Conservation (phyloP, 768 basidiomycete genomes). For the Lactarius sp. region DNA sequence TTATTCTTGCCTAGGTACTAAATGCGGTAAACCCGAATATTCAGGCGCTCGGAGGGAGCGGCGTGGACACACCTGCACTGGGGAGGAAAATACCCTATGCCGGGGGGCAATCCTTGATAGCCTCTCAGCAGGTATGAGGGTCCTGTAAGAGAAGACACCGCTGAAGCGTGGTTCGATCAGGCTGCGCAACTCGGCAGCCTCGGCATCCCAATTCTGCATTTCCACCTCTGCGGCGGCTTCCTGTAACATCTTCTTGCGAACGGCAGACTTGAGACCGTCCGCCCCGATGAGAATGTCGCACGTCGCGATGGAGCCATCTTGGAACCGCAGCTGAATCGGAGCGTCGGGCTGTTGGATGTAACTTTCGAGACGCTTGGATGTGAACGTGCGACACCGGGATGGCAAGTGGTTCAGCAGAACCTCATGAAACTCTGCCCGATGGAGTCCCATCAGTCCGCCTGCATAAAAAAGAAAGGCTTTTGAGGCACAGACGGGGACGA, state of each 20-base stretch:
- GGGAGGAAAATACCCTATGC: conserved; percentile 44
- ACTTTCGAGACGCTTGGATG: conserved; percentile 54
- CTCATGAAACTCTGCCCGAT: conserved; percentile 63
- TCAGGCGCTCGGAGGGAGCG: background rate
- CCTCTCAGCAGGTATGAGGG: conserved; percentile 50
- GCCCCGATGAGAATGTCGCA: conserved; percentile 68
- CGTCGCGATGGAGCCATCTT: conserved; percentile 52
- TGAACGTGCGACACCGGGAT: conserved; percentile 42
- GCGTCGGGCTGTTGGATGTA: conserved; percentile 41
- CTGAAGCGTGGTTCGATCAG: conserved; percentile 53
- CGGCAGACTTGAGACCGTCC: conserved; percentile 61
- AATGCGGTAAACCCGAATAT: background rate
- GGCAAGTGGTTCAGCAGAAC: conserved; percentile 47
- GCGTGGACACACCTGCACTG: conserved; percentile 42
- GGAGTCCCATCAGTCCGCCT: conserved; percentile 40
- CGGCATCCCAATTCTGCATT: conserved; percentile 35
- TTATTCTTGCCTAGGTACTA: conserved; percentile 51
- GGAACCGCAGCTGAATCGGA: conserved; percentile 48
- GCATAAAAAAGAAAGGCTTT: background rate
- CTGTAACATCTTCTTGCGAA: conserved; percentile 35
- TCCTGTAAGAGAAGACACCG: conserved; percentile 54
- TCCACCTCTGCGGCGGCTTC: conserved; percentile 32
- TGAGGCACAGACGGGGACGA: background rate
- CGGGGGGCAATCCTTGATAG: conserved; percentile 40
- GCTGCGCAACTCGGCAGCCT: conserved; percentile 38